Evolutionary conservation across 2,329 filamentous ascomycete genomes (phyloP).

Genomic region (Penicillium sp.): DNA sequence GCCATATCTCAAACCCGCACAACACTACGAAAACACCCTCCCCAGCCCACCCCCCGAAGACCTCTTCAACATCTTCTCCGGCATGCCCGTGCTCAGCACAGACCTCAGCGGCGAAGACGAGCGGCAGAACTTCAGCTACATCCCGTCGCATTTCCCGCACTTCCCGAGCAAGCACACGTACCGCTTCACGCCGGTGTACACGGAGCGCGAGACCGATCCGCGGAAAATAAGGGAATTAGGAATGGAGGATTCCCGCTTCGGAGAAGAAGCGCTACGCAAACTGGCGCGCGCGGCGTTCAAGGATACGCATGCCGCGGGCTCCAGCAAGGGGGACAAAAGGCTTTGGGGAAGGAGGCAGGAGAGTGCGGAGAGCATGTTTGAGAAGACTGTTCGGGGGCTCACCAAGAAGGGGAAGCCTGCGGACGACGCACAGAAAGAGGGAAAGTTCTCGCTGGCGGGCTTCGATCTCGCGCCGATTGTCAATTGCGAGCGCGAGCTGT

Average conservation of each 20-base stretch:
- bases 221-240: constrained; percentile 59
- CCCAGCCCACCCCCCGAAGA: constrained; percentile 38
- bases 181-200: constrained; percentile 56
- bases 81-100: constrained; percentile 47
- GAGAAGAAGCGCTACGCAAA: constrained; percentile 62
- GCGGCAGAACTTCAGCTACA: constrained; percentile 48
- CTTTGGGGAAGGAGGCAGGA: constrained; percentile 35
- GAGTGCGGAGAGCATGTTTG: constrained; percentile 50
- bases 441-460: constrained; percentile 21
- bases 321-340: constrained; percentile 37
- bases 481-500: constrained; percentile 59
- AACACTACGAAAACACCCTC: constrained; percentile 16
- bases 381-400: constrained; percentile 53
- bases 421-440: constrained; percentile 8
- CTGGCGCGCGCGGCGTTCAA: constrained; percentile 50
- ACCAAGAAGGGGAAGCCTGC: constrained; percentile 31
- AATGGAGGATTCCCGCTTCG: constrained; percentile 62
- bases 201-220: constrained; percentile 56
- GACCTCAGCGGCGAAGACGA: constrained; percentile 47
- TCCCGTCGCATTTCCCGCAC: constrained; percentile 58
- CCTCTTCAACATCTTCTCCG: constrained; percentile 26
- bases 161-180: constrained; percentile 64
- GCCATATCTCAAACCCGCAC: constrained; percentile 28
- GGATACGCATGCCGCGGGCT: constrained; percentile 37
- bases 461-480: constrained; percentile 50